Evolutionary conservation across 1,139 yeast genomes (phyloP).

Genomic region (Suhomyces anneliseae): DNA sequence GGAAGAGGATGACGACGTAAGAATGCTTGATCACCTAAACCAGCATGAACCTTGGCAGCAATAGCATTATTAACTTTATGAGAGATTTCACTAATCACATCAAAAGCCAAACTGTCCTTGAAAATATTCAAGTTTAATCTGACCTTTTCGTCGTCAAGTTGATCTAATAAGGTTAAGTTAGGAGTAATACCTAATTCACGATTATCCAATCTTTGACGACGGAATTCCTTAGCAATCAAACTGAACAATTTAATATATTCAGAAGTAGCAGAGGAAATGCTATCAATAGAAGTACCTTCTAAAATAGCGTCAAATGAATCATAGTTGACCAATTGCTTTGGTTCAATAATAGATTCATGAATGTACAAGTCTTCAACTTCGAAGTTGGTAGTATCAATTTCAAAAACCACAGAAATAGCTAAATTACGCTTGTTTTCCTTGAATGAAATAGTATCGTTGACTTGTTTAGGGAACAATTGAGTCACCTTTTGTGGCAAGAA

Average conservation of each 20-base stretch:
- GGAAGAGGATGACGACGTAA: conserved; percentile 89
- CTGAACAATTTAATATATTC: conserved; percentile 68
- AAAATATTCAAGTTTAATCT: conserved; percentile 72
- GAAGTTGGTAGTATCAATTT: conserved; percentile 69
- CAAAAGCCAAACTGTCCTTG: conserved; percentile 57
- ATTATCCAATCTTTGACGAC: conserved; percentile 66
- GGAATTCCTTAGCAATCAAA: conserved; percentile 68
- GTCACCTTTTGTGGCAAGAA: conserved; percentile 79
- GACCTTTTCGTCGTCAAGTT: conserved; percentile 82
- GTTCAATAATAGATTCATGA: conserved; percentile 70
- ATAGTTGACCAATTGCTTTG: conserved; percentile 55
- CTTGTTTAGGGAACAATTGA: conserved; percentile 66
- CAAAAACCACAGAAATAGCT: conserved; percentile 79
- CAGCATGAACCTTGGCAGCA: conserved; percentile 77
- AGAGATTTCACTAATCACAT: conserved; percentile 71
- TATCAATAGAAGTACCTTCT: conserved; percentile 26
- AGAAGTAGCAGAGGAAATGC: conserved; percentile 57
- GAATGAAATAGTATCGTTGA: conserved; percentile 64
- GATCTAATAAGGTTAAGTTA: conserved; percentile 68
- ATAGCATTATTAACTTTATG: conserved; percentile 83
- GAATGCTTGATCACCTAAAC: conserved; percentile 76
- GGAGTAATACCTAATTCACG: conserved; percentile 51
- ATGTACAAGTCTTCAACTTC: conserved; percentile 78
- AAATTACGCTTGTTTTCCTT: conserved; percentile 60
- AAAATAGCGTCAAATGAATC: conserved; percentile 55